Evolutionary conservation across 2,329 filamentous ascomycete genomes (phyloP).

Genomic region (Ustulina deusta): DNA sequence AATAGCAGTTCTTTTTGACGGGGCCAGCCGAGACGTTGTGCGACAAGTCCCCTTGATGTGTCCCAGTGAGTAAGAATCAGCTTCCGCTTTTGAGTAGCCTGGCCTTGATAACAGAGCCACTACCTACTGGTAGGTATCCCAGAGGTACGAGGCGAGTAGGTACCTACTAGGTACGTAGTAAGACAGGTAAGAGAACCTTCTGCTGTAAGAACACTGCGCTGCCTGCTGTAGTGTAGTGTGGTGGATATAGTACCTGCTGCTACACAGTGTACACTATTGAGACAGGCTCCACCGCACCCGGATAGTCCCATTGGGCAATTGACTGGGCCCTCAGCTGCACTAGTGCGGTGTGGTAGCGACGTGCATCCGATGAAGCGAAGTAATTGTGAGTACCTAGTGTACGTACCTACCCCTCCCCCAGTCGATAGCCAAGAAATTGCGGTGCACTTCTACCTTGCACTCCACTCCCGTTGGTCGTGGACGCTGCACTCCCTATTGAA

Average conservation of each 20-base stretch:
- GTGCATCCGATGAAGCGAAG: constrained; percentile 24
- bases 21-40: constrained; percentile 2
- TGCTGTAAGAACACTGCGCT: too few species aligned
- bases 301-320: constrained; percentile 14
- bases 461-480: neutral
- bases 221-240: neutral
- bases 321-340: neutral
- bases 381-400: neutral
- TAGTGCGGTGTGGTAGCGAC: constrained; percentile 4
- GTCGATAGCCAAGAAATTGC: constrained; percentile 7
- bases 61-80: constrained; percentile 18
- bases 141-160: too few species aligned
- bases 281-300: neutral
- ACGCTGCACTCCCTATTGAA: neutral
- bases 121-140: neutral
- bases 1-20: constrained; percentile 5
- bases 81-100: constrained; percentile 34
- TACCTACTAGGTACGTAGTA: too few species aligned
- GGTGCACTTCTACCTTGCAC: neutral
- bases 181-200: too few species aligned
- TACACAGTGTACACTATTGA: neutral
- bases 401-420: neutral
- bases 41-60: neutral
- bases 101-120: constrained; percentile 13
- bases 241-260: neutral